Percentiles rank a stretch among this genome's conserved stretches.
Evolutionary conservation across 1,139 yeast genomes (phyloP).

Genomic region (Scheffersomyces segobiensis): DNA sequence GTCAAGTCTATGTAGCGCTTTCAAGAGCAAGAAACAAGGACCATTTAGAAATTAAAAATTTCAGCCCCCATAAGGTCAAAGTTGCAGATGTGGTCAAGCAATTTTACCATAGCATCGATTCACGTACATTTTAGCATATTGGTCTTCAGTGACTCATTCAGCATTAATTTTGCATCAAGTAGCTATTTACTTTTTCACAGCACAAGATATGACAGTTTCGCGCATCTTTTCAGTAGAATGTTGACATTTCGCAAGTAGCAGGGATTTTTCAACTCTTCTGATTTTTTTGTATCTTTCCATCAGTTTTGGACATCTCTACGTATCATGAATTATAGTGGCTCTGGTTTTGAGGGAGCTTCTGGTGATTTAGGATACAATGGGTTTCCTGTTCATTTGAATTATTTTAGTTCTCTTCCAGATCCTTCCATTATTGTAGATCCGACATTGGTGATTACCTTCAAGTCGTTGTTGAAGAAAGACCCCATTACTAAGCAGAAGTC

Average conservation of each 20-base stretch:
- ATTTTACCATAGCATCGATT: constrained; percentile 55
- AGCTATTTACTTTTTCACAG: not conserved
- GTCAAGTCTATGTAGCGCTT: constrained; percentile 94
- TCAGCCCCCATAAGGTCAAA: constrained; percentile 59
- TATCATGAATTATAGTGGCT: not conserved
- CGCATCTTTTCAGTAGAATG: not conserved
- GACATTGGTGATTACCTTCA: constrained; percentile 65
- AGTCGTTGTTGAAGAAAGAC: constrained; percentile 75
- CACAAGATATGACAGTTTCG: not conserved
- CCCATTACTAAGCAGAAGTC: constrained; percentile 84
- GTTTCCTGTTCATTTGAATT: constrained; percentile 69
- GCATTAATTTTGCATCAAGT: not conserved
- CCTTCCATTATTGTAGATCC: constrained; percentile 57
- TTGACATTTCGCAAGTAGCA: not conserved
- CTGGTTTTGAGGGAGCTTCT: not conserved
- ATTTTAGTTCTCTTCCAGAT: constrained; percentile 79
- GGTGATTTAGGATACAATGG: constrained; percentile 52
- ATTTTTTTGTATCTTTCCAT: not conserved
- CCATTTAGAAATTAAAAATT: constrained; percentile 71
- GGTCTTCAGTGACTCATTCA: not conserved
- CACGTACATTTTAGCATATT: not conserved
- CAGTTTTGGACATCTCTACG: not conserved
- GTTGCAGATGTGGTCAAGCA: constrained; percentile 66
- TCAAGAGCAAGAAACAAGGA: constrained; percentile 84
- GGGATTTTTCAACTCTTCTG: not conserved